Evolutionary conservation across 2,329 filamentous ascomycete genomes (phyloP), one percentile per base, ranked within the genome.

Genomic region (Penicillium sp.): DNA sequence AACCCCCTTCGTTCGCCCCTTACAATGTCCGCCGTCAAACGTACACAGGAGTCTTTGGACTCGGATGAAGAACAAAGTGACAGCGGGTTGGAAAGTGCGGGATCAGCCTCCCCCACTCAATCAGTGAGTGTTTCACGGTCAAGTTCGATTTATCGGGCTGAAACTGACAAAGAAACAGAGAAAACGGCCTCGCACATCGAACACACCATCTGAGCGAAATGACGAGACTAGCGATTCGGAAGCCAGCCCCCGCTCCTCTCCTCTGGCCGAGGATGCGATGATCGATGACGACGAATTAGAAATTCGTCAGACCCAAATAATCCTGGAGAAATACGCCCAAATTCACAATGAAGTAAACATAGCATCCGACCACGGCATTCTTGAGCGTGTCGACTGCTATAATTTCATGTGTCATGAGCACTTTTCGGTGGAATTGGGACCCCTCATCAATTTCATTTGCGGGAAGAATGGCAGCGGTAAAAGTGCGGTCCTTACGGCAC

Each of bases 401-500:
- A 97, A 97, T 73, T 98, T 98, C 76, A 98, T 98, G 95, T 98
- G 93, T 69, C 95, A 99, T 72, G 81, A 87, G 45, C 87, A 88
- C 54, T 83, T 98, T 19, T 86, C 89, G 44, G 90, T 96, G 58
- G 85, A 89, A 55, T 81, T 99, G n/a, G 95, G 95, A 0, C 95
- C 95, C 0, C 80, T 97, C 37, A 96, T 99, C 74, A 99, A 99
- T 75, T 99, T 99, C 76, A 93, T 99, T 60, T 93, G 97, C 54
- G 95, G 95, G 16, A 92, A 96, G 74, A 99, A 99, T 71, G 95
- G 95, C 31, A 98, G 93, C 71, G 95, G 95, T 35, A 99, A 99
- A 79, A 99, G 95, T 73, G 95, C 95, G 3, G 89, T 98, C 14
- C 79, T 99, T 27, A 98, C 95, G 0, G 95, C 92, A 4, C 85